Evolutionary conservation across 805 yeast genomes (phyloP).

Genomic region (Wickerhamomyces alni): DNA sequence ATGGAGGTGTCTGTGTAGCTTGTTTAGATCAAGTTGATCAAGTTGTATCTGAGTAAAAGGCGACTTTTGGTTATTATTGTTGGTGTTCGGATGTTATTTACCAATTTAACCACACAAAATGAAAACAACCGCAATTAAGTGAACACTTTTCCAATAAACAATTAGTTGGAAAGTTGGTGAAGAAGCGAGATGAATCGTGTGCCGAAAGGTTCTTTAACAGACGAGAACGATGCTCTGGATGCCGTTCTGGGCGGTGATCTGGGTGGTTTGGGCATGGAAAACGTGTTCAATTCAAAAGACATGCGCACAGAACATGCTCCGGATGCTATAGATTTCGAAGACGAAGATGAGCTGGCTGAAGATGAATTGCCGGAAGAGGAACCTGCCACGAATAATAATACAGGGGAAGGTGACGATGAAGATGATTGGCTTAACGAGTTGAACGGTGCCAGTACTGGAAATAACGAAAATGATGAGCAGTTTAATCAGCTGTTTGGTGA

Average conservation of each 20-base stretch:
- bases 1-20: too few relatives aligned
- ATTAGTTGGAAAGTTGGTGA: too few relatives aligned
- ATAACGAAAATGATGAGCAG: constrained; percentile 7
- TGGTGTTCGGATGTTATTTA: too few relatives aligned
- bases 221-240: constrained; percentile 33
- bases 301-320: constrained; percentile 63
- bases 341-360: constrained; percentile 91
- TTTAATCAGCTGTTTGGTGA: constrained; percentile 28
- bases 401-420: constrained; percentile 17
- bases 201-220: constrained; percentile 19
- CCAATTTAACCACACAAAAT: too few relatives aligned
- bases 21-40: too few relatives aligned
- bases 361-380: constrained; percentile 51
- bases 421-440: background rate
- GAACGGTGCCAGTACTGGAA: background rate
- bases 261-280: constrained; percentile 18
- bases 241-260: constrained; percentile 32
- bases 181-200: background rate
- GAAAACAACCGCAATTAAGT: too few relatives aligned
- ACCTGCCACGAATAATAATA: constrained; percentile 20
- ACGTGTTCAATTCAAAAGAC: constrained; percentile 9
- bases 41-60: too few relatives aligned
- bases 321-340: constrained; percentile 91
- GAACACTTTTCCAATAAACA: too few relatives aligned
- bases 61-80: too few relatives aligned